These are phyloP conservation scores for Botryobasidium botryosum DNA, from an alignment of 768 basidiomycete genomes.

Conservation along the genomic window DNA sequence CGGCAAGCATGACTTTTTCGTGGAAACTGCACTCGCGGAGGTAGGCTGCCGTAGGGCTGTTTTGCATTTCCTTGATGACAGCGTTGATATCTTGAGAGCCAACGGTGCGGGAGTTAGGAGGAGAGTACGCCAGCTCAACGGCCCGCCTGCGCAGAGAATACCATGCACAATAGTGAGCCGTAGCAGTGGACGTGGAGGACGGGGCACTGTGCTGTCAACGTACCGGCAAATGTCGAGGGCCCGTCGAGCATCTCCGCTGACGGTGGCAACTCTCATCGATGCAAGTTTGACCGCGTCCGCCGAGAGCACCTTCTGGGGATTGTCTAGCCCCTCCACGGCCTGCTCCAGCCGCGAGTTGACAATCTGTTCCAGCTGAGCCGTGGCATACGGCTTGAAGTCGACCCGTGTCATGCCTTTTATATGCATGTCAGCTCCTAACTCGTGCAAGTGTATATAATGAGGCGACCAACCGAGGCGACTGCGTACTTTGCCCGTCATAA, in stretches of 20 bases:
- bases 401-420: constrained; percentile 68
- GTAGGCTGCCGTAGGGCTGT: constrained; percentile 76
- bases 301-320: constrained; percentile 25
- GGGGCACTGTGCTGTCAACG: constrained; percentile 12
- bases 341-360: constrained; percentile 63
- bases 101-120: constrained; percentile 22
- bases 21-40: constrained; percentile 71
- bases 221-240: constrained; percentile 86
- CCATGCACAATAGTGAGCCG: neutral
- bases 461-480: constrained; percentile 62
- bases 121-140: constrained; percentile 48
- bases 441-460: neutral
- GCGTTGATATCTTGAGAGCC: constrained; percentile 50
- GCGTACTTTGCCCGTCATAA: constrained; percentile 80
- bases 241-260: constrained; percentile 87
- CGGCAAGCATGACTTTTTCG: constrained; percentile 74
- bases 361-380: constrained; percentile 63
- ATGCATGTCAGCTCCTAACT: neutral
- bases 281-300: constrained; percentile 71
- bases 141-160: constrained; percentile 37
- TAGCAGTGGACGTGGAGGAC: neutral
- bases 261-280: constrained; percentile 58
- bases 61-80: constrained; percentile 75
- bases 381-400: constrained; percentile 81
- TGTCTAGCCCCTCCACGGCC: constrained; percentile 33